These are phyloP conservation scores for Ammopiptanthus mongolicus DNA, from an alignment of 306 rosid species.

Conservation along the genomic window DNA sequence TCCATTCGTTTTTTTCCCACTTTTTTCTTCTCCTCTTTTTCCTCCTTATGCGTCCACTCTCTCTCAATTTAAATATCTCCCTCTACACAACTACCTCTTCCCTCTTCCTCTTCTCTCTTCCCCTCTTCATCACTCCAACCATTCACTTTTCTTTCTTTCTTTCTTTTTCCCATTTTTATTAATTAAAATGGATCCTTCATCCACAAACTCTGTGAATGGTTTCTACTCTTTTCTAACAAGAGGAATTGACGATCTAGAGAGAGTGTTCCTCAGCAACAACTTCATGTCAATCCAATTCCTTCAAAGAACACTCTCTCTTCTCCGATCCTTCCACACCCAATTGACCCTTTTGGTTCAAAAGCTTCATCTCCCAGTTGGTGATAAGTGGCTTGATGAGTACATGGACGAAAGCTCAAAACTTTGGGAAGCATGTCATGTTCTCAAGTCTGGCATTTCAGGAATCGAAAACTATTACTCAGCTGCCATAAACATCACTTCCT, in stretches of 20 bases:
- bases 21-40: neutral
- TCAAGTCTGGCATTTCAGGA: constrained; percentile 85
- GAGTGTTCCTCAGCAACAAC: constrained; percentile 68
- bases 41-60: constrained; percentile 30
- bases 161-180: no score
- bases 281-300: constrained; percentile 99
- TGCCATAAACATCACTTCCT: constrained; percentile 58
- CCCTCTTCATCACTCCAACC: neutral
- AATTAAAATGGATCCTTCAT: constrained; percentile 70
- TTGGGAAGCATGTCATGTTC: constrained; percentile 96
- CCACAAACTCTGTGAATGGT: constrained; percentile 94
- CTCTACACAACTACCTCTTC: constrained; percentile 18
- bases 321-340: constrained; percentile 92
- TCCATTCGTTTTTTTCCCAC: constrained; percentile 25
- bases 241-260: constrained; percentile 93
- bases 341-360: constrained; percentile 85
- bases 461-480: constrained; percentile 80
- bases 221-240: constrained; percentile 87
- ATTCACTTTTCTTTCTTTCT: neutral
- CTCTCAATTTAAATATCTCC: constrained; percentile 56
- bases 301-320: constrained; percentile 77
- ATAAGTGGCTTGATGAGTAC: constrained; percentile 98
- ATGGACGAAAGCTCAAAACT: constrained; percentile 99
- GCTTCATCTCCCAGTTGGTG: constrained; percentile 93
- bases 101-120: neutral